phyloP scores from a whole-genome alignment of 306 rosid genomes.

The Benincasa hispida region DNA sequence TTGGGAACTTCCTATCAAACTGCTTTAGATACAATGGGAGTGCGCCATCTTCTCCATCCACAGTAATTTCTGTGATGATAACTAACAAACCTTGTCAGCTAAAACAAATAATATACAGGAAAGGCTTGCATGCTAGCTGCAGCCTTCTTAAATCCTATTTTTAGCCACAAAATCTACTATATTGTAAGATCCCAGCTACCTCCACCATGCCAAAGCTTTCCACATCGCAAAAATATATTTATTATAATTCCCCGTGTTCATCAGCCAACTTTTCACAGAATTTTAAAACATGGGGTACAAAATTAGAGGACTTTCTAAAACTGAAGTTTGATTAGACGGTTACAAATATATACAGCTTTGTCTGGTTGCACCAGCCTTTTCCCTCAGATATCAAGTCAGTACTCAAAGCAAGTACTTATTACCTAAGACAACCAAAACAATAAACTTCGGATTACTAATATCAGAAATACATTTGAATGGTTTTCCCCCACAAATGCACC shows the following conservation, averaged over 20 bases:
- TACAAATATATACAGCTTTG: background rate
- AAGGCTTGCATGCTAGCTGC: background rate
- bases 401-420: background rate
- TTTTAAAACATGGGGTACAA: background rate
- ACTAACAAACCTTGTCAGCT: constrained; percentile 3
- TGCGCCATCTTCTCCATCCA: constrained; percentile 28
- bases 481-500: background rate
- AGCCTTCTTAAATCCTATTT: background rate
- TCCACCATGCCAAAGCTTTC: background rate
- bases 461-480: background rate
- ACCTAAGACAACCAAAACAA: background rate
- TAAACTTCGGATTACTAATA: background rate
- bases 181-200: background rate
- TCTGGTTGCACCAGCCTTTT: background rate
- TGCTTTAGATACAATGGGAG: constrained; percentile 34
- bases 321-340: background rate
- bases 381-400: background rate
- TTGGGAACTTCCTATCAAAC: constrained; percentile 34
- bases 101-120: background rate
- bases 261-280: background rate
- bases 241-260: background rate
- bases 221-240: background rate
- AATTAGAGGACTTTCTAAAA: background rate
- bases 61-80: constrained; percentile 21
- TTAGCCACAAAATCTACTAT: background rate